Evolutionary conservation across 768 basidiomycete species (phyloP).

Genomic region (Tricholoma sp.): DNA sequence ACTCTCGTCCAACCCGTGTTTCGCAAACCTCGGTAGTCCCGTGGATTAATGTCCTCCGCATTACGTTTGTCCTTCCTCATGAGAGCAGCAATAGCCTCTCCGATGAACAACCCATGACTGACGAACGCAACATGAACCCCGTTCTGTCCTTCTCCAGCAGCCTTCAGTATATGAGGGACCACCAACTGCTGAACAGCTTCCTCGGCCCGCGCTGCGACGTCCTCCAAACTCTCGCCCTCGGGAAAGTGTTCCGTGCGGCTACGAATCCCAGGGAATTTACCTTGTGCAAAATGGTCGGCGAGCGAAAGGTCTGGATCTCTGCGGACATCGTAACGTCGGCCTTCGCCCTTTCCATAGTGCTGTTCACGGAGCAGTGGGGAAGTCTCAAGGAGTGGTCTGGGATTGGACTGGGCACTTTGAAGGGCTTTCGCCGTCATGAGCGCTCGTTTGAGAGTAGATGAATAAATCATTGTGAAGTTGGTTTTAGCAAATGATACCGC

Average conservation of each 20-base stretch:
- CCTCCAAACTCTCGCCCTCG: slow-evolving; percentile 66
- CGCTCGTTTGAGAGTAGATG: slow-evolving; percentile 66
- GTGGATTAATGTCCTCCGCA: slow-evolving; percentile 14
- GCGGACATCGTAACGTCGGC: slow-evolving; percentile 41
- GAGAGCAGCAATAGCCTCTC: slow-evolving; percentile 50
- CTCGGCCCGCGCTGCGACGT: slow-evolving; percentile 53
- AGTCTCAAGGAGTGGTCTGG: slow-evolving; percentile 41
- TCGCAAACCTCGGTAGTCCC: slow-evolving; percentile 43
- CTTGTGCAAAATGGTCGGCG: slow-evolving; percentile 46
- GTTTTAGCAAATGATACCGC: slow-evolving; percentile 45
- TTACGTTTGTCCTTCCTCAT: slow-evolving; percentile 31
- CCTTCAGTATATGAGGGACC: slow-evolving; percentile 47
- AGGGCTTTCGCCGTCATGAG: slow-evolving; percentile 56
- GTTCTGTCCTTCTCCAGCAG: slow-evolving; percentile 28
- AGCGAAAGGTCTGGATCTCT: slow-evolving; percentile 26
- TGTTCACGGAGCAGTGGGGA: slow-evolving; percentile 61
- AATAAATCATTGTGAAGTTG: slow-evolving; percentile 51
- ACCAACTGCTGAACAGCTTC: slow-evolving; percentile 46
- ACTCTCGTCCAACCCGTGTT: slow-evolving; percentile 72
- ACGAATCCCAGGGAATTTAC: slow-evolving; percentile 46
- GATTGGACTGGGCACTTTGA: slow-evolving; percentile 39
- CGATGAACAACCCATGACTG: slow-evolving; percentile 73
- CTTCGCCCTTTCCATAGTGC: slow-evolving; percentile 67
- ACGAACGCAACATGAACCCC: slow-evolving; percentile 57
- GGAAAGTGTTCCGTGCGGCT: slow-evolving; percentile 53